These are phyloP conservation scores for Phytopythium kandeliae DNA, from an alignment of 352 stramenopile species.

Conservation along the genomic window DNA sequence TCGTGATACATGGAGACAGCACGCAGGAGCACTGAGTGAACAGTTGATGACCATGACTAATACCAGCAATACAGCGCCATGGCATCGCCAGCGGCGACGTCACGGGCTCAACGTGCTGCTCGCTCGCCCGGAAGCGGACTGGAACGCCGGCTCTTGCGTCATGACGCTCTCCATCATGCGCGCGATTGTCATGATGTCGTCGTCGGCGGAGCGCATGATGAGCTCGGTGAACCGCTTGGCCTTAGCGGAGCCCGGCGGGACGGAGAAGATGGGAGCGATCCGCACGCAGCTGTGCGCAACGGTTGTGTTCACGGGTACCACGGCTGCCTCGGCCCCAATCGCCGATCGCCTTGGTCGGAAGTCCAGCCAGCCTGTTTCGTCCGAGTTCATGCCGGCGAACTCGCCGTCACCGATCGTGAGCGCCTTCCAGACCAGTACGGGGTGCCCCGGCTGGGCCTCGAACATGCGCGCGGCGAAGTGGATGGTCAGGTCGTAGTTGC, in stretches of 20 bases:
- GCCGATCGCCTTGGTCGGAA: not conserved
- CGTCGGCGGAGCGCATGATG: conserved; percentile 8
- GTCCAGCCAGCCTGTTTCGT: conserved; percentile 18
- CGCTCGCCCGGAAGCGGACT: not conserved
- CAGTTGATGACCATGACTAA: too few relatives aligned
- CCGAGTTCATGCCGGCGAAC: conserved; percentile 13
- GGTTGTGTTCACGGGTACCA: not conserved
- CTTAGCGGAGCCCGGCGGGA: not conserved
- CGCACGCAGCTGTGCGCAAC: conserved; percentile 26
- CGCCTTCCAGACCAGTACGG: conserved; percentile 52
- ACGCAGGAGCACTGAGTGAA: too few relatives aligned
- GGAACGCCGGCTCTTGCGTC: conserved; percentile 1
- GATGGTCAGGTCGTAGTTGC: conserved; percentile 2
- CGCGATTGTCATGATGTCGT: conserved; percentile 11
- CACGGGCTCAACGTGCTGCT: not conserved
- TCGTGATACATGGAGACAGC: too few relatives aligned
- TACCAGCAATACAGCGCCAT: too few relatives aligned
- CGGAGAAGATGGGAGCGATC: conserved; percentile 18
- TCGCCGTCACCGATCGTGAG: conserved; percentile 13
- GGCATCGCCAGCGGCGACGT: too few relatives aligned
- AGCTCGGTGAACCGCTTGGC: conserved; percentile 16
- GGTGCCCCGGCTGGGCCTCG: conserved; percentile 30
- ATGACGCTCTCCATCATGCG: conserved; percentile 10
- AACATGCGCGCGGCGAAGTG: conserved; percentile 23
- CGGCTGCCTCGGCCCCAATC: too few relatives aligned